These are phyloP conservation scores for Hypoxylon sp. DNA, from an alignment of 2,329 filamentous ascomycete species.

Conservation along the genomic window DNA sequence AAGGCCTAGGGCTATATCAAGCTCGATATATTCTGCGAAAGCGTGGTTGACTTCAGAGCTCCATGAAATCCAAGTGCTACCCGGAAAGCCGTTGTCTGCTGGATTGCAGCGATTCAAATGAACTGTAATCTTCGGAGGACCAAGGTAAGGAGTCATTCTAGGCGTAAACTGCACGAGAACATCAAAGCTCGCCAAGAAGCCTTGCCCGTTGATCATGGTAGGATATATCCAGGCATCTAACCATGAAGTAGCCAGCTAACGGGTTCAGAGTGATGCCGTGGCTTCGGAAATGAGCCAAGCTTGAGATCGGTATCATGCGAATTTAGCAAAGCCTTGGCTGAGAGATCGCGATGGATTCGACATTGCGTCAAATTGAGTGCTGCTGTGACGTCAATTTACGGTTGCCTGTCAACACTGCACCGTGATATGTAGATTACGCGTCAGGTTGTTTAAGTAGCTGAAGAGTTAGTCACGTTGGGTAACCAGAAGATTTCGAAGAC, in stretches of 20 bases:
- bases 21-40: not conserved
- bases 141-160: not conserved
- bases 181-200: conserved; percentile 14
- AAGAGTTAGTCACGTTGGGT: conserved; percentile 6
- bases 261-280: conserved; percentile 4
- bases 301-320: conserved; percentile 5
- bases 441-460: conserved; percentile 8
- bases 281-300: conserved; percentile 26
- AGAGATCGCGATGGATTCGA: conserved; percentile 16
- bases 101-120: not conserved
- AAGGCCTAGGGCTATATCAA: not conserved
- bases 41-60: not conserved
- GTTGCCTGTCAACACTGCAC: conserved; percentile 4
- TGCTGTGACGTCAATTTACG: conserved; percentile 2
- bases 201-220: not conserved
- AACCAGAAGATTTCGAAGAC: conserved; percentile 2
- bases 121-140: not conserved
- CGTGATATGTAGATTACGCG: conserved; percentile 22
- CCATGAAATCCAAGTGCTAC: conserved; percentile 3
- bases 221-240: not conserved
- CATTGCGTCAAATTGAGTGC: conserved; percentile 5
- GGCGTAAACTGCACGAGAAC: conserved; percentile 11
- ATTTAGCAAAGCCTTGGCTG: conserved; percentile 10
- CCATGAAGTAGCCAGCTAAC: not conserved
- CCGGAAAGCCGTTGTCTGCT: not conserved